Evolutionary conservation across 768 basidiomycete species (phyloP), one percentile per base, ranked within the genome.

Genomic region (Psilocybe azurescens): DNA sequence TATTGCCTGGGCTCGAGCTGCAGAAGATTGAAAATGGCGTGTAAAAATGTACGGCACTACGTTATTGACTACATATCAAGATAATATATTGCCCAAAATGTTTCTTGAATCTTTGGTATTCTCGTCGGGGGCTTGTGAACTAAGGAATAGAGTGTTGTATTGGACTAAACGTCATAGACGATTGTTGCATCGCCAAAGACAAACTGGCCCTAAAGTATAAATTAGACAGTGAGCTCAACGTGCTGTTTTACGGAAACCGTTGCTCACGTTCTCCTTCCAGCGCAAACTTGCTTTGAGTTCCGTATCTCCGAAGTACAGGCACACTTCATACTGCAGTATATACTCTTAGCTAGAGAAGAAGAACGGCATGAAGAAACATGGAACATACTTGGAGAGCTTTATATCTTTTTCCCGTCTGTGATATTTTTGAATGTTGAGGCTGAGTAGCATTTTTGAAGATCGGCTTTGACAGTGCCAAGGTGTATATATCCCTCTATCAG

Each of bases 401-500:
- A 54, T 59, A 64, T 33, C 33, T n/a, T 20, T 55, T 50, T 10
- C 65, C 55, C 39, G 52, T 8, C 39, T 56, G 28, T 3, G 28
- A 51, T 14, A 32, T 29, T 33, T 18, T 32, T 38, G 28, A 61
- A 50, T 29, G n/a, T 29, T 10, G 50, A 28, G 3, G 61, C 49
- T 1, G 60, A 16, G 29, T 53, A 67, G 46, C 61, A 67, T 18
- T 30, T 58, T 6, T 41, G 44, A 10, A 67, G 58, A 33, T 67
- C 49, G 1, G 46, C 66, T 18, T 60, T 57, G 3, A 67, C 66
- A 6, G 58, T 67, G 2, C 66, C 63, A 32, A 67, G 33, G 28
- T 68, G 65, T 29, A 68, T 58, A 41, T 66, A 62, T 3, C 63
- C 64, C 7, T 66, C 63, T 7, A 48, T 30, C 11, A 66, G 28